Percentiles rank a stretch among this genome's conserved stretches.
Conservation (phyloP, 495 filamentous ascomycete genomes). For the Aspergillus affinis region DNA sequence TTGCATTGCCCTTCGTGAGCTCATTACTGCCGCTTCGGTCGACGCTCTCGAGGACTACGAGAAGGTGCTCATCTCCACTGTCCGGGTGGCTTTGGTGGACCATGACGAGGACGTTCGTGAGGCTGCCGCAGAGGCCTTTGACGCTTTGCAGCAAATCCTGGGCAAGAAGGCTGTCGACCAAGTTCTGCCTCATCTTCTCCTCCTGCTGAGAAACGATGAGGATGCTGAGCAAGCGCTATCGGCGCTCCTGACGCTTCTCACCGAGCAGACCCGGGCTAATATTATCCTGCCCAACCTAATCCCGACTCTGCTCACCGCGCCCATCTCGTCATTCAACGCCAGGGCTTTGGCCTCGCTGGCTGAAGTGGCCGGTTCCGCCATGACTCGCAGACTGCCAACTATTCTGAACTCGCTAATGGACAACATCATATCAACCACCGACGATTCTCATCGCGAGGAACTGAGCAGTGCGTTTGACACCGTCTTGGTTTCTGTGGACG, state of each 20-base stretch:
- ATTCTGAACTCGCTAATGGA: slow-evolving; percentile 94
- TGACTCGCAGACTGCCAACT: slow-evolving; percentile 83
- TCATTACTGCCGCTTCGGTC: slow-evolving; percentile 86
- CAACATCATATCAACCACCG: slow-evolving; percentile 74
- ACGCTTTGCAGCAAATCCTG: slow-evolving; percentile 86
- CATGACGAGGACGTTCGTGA: slow-evolving; percentile 86
- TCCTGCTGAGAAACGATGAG: slow-evolving; percentile 76
- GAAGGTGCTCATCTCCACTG: slow-evolving; percentile 88
- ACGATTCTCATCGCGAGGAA: slow-evolving; percentile 71
- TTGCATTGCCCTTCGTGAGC: slow-evolving; percentile 90
- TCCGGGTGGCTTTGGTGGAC: slow-evolving; percentile 91
- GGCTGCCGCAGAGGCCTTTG: slow-evolving; percentile 95
- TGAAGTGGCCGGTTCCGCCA: slow-evolving; percentile 81
- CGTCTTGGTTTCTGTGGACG: slow-evolving; percentile 88
- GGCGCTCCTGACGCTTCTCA: slow-evolving; percentile 87
- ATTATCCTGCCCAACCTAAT: slow-evolving; percentile 96
- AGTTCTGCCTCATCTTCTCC: slow-evolving; percentile 88
- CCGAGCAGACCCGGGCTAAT: slow-evolving; percentile 89
- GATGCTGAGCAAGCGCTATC: slow-evolving; percentile 90
- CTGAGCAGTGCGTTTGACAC: slow-evolving; percentile 79
- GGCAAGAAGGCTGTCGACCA: slow-evolving; percentile 94
- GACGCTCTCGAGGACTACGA: slow-evolving; percentile 93
- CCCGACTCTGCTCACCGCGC: slow-evolving; percentile 82
- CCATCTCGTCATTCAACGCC: slow-evolving; percentile 94
- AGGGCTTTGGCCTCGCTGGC: slow-evolving; percentile 88